Base-by-base conservation (phyloP, 345 rosid genomes). In the Hypericum androsaemum region DNA sequence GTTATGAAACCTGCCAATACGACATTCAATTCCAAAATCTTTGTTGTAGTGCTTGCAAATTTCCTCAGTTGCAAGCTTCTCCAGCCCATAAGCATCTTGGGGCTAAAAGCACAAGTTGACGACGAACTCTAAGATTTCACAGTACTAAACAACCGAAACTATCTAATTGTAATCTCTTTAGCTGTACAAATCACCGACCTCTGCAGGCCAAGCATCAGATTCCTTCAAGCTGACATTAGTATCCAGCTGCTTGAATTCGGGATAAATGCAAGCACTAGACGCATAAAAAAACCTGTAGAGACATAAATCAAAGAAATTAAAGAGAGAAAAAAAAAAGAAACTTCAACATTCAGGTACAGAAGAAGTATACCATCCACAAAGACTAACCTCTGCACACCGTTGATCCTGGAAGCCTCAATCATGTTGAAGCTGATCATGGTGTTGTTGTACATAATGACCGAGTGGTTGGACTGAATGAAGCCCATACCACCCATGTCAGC, bases 401-500 rank as follows among this genome's bases (percentile, higher is more conserved):
- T 85, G 72, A 92, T 88, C 77, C 99, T 81, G 44, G 90, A 65
- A 12, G 97, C 99, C 76, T 88, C 97, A 4, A 94, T 86, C 92
- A 94, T 88, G 69, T 88, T 94, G 75, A 94, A 86, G 71, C 95
- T 88, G 70, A 94, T 94, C 99, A 94, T 94, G 0, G 99, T 88
- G 56, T 94, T 94, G 73, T 94, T 94, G 55, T 88, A 94, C 94
- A 94, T 85, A 38, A 94, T 94, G 13, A 94, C 97, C 6, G 95
- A 94, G 73, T 94, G 99, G 68, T 94, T 88, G 47, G 95, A 86
- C 83, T 88, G 95, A 53, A 94, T 94, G 64, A 88, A 88, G 43
- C 99, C 99, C 97, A 94, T 94, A 37, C 97, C 99, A 12, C 99
- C 99, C 98, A 92, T 92, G 66, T 92, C 98, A 43, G 97, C 98